phyloP scores from a whole-genome alignment of 2,329 filamentous ascomycete species.

The Epichloe sibirici region DNA sequence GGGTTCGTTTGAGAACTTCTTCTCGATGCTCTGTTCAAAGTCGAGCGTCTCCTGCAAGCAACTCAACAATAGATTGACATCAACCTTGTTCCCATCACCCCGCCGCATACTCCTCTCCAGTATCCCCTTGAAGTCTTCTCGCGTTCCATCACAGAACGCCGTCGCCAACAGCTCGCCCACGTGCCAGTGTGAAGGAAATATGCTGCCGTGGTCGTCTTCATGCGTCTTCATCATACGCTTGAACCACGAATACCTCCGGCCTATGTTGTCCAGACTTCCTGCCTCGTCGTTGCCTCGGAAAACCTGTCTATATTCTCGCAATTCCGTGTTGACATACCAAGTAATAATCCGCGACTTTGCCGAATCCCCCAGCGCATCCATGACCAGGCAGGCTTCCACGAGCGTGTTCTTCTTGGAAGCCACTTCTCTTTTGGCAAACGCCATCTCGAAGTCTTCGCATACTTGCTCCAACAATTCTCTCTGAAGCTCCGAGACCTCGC shows the following conservation, averaged over 20 bases:
- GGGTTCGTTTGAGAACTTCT: slow-evolving; percentile 60
- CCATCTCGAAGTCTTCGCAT: slow-evolving; percentile 97
- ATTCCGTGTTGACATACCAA: slow-evolving; percentile 96
- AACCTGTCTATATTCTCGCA: slow-evolving; percentile 89
- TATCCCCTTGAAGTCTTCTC: slow-evolving; percentile 91
- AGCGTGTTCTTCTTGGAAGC: slow-evolving; percentile 56
- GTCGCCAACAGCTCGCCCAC: slow-evolving; percentile 84
- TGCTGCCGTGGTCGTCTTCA: slow-evolving; percentile 78
- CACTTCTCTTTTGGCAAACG: slow-evolving; percentile 82
- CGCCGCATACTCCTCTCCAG: slow-evolving; percentile 77
- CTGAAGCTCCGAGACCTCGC: slow-evolving; percentile 88
- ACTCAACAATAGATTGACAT: slow-evolving; percentile 78
- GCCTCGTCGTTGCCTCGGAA: slow-evolving; percentile 96
- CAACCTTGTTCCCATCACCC: slow-evolving; percentile 63
- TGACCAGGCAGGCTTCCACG: slow-evolving; percentile 79
- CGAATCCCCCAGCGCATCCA: slow-evolving; percentile 86
- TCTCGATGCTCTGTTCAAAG: slow-evolving; percentile 87
- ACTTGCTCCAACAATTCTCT: slow-evolving; percentile 88
- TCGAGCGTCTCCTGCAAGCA: slow-evolving; percentile 93
- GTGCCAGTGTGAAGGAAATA: slow-evolving; percentile 82
- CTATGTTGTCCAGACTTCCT: slow-evolving; percentile 91
- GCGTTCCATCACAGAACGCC: slow-evolving; percentile 87
- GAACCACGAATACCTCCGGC: slow-evolving; percentile 90
- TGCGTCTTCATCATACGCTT: slow-evolving; percentile 90
- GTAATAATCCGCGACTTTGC: slow-evolving; percentile 72